A percentile compares a stretch with the other conserved stretches of the same genome.
Evolutionary conservation across 306 rosid species (phyloP).

Genomic region (Trichosanthes truncata): DNA sequence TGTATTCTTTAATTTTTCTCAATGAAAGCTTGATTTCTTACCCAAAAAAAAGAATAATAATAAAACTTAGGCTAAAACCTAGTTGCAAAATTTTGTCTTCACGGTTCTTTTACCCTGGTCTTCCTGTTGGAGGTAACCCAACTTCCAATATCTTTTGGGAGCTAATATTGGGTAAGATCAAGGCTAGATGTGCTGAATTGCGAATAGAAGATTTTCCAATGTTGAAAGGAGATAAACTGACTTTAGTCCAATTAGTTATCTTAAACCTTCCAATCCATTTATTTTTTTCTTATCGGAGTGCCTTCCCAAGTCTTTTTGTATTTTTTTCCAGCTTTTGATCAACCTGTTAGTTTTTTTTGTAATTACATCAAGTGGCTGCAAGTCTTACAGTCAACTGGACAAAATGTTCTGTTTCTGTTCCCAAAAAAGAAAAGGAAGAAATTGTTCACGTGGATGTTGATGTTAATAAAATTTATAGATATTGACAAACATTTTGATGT

Average conservation of each 20-base stretch:
- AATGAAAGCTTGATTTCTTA: too few relatives aligned
- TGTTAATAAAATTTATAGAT: background rate
- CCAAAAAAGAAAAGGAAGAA: background rate
- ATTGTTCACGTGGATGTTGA: background rate
- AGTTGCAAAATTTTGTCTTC: background rate
- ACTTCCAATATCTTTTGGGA: background rate
- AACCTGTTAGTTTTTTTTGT: too few relatives aligned
- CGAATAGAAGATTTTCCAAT: background rate
- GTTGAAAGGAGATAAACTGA: background rate
- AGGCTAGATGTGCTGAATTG: background rate
- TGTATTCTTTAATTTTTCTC: too few relatives aligned
- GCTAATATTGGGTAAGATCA: background rate
- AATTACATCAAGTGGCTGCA: background rate
- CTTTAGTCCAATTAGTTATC: background rate
- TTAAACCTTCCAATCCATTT: too few relatives aligned
- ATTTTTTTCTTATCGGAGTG: too few relatives aligned
- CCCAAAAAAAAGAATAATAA: too few relatives aligned
- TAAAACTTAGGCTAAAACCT: too few relatives aligned
- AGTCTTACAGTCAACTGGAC: background rate
- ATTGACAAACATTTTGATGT: background rate
- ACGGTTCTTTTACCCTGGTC: background rate
- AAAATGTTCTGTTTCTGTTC: background rate
- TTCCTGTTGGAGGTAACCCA: background rate
- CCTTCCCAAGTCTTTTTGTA: background rate
- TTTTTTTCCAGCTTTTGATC: background rate